Evolutionary conservation across 2,329 filamentous ascomycete genomes (phyloP).

Genomic region (Fusarium palustre): DNA sequence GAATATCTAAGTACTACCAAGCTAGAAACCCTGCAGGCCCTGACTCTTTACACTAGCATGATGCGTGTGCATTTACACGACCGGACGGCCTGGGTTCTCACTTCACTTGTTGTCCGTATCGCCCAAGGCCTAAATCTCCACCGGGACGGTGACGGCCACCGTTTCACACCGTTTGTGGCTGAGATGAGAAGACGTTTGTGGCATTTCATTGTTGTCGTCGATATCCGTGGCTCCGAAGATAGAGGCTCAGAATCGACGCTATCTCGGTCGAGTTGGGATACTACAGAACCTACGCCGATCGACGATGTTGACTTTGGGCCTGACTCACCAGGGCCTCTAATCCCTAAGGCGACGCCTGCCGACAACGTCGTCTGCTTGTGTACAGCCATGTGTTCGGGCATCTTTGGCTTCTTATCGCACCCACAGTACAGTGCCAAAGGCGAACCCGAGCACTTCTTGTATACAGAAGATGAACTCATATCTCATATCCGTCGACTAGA

Average conservation of each 20-base stretch:
- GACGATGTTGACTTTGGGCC: conserved; percentile 65
- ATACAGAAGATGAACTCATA: conserved; percentile 56
- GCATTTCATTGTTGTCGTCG: conserved; percentile 72
- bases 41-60: conserved; percentile 57
- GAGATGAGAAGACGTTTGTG: conserved; percentile 72
- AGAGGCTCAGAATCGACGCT: conserved; percentile 62
- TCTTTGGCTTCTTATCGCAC: conserved; percentile 56
- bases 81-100: conserved; percentile 57
- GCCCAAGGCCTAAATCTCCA: conserved; percentile 58
- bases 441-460: conserved; percentile 32
- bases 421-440: conserved; percentile 44
- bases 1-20: conserved; percentile 58
- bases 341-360: conserved; percentile 53
- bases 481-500: conserved; percentile 55
- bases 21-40: conserved; percentile 56
- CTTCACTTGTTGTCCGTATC: conserved; percentile 57
- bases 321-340: conserved; percentile 50
- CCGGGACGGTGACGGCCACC: conserved; percentile 54
- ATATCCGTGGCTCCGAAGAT: conserved; percentile 66
- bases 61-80: conserved; percentile 54
- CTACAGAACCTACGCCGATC: conserved; percentile 62
- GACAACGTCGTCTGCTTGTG: conserved; percentile 57
- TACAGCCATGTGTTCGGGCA: conserved; percentile 54
- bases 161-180: conserved; percentile 62
- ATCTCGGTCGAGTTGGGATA: conserved; percentile 58